These are phyloP conservation scores for Helminthosporium solani DNA, from an alignment of 2,329 filamentous ascomycete species.

Conservation along the genomic window DNA sequence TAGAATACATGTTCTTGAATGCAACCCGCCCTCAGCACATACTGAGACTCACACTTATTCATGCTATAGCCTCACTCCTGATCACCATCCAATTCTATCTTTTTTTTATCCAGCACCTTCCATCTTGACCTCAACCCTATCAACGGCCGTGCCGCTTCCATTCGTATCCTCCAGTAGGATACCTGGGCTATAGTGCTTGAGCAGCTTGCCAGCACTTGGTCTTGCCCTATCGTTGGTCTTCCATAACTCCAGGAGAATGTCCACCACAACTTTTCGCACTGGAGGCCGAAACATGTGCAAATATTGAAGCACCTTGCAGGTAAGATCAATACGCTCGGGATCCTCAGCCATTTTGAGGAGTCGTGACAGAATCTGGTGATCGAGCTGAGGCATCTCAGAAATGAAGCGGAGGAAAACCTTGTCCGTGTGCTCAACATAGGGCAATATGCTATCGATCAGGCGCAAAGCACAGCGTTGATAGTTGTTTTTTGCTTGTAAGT, in stretches of 20 bases:
- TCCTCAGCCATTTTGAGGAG: conserved; percentile 66
- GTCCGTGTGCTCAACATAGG: conserved; percentile 88
- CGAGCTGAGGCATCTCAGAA: conserved; percentile 84
- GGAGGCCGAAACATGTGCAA: conserved; percentile 55
- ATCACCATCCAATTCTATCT: not conserved
- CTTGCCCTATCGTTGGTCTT: conserved; percentile 49
- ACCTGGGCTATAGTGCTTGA: conserved; percentile 57
- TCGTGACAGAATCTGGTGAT: conserved; percentile 67
- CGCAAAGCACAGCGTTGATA: conserved; percentile 79
- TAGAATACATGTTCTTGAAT: not conserved
- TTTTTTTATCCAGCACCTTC: too few relatives aligned
- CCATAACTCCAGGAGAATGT: conserved; percentile 61
- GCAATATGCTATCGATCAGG: conserved; percentile 84
- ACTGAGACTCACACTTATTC: too few relatives aligned
- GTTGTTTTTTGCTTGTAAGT: conserved; percentile 46
- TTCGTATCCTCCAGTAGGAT: conserved; percentile 35
- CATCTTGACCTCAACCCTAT: conserved; percentile 16
- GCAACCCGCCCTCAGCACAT: not conserved
- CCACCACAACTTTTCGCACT: conserved; percentile 57
- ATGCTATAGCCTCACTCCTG: too few relatives aligned
- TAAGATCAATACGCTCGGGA: conserved; percentile 62
- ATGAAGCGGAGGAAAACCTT: conserved; percentile 88
- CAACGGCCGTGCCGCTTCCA: conserved; percentile 5
- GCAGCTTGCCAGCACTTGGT: conserved; percentile 53
- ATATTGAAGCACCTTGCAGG: conserved; percentile 58